These are phyloP conservation scores for Verticillium longisporum DNA, from an alignment of 2,329 filamentous ascomycete species.

Conservation along the genomic window DNA sequence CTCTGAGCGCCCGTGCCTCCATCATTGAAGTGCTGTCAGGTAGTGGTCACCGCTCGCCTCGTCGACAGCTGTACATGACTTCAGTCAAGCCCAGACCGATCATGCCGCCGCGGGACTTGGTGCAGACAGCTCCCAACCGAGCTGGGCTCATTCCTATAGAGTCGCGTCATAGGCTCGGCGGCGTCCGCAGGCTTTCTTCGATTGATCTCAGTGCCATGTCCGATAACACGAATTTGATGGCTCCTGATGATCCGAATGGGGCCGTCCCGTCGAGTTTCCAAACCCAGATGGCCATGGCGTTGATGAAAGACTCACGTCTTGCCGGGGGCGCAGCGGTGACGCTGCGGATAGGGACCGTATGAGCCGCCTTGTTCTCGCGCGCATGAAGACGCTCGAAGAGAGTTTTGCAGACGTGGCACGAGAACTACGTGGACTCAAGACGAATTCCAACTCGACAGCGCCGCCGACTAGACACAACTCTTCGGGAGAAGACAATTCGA, in stretches of 20 bases:
- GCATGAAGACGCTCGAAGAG: constrained; percentile 91
- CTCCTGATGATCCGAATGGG: constrained; percentile 53
- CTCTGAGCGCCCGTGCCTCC: constrained; percentile 15
- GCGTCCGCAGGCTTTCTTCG: constrained; percentile 46
- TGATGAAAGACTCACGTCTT: constrained; percentile 49
- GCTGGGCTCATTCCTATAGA: constrained; percentile 46
- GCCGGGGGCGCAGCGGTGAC: constrained; percentile 31
- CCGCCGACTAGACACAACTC: constrained; percentile 46
- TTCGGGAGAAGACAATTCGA: constrained; percentile 32
- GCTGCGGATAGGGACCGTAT: constrained; percentile 56
- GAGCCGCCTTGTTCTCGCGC: constrained; percentile 73
- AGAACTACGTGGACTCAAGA: constrained; percentile 63
- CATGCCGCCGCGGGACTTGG: constrained; percentile 41
- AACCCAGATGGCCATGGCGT: constrained; percentile 71
- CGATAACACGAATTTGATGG: constrained; percentile 56
- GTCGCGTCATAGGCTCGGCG: constrained; percentile 30
- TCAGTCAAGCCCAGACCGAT: constrained; percentile 52
- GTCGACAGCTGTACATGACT: constrained; percentile 32
- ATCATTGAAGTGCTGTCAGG: constrained; percentile 28
- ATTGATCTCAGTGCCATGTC: constrained; percentile 69
- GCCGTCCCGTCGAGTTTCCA: constrained; percentile 70
- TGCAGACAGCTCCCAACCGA: constrained; percentile 49
- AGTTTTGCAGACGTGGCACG: constrained; percentile 81
- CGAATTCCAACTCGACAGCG: constrained; percentile 33
- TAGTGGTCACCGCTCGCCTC: constrained; percentile 38